Evolutionary conservation across 768 basidiomycete genomes (phyloP).

Genomic region (Russula ochroleuca): DNA sequence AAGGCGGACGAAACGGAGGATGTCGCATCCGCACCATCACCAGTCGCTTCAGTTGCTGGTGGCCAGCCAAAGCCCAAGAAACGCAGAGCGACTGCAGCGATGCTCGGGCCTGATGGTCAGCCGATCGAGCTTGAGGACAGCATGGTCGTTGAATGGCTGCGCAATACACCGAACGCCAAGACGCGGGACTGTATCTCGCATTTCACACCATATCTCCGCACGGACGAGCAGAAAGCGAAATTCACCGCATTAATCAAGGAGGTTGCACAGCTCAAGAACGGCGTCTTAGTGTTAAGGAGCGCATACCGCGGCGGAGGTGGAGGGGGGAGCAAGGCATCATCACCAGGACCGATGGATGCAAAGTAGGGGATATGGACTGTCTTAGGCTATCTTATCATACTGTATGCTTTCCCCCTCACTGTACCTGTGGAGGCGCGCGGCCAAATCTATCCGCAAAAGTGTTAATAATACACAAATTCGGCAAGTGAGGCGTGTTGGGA

Average conservation of each 20-base stretch:
- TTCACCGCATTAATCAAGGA: constrained; percentile 80
- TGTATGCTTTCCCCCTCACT: constrained; percentile 5
- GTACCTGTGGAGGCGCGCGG: background rate
- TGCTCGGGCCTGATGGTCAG: constrained; percentile 35
- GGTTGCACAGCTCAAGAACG: constrained; percentile 67
- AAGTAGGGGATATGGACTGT: background rate
- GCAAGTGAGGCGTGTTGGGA: constrained; percentile 1
- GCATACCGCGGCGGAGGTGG: constrained; percentile 24
- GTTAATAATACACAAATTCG: constrained; percentile 24
- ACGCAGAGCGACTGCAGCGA: constrained; percentile 40
- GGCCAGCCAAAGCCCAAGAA: constrained; percentile 50
- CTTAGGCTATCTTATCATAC: constrained; percentile 6
- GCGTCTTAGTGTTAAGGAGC: constrained; percentile 49
- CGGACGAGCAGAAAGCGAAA: constrained; percentile 61
- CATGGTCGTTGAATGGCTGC: constrained; percentile 74
- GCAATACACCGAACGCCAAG: constrained; percentile 60
- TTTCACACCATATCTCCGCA: constrained; percentile 71
- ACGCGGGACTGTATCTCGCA: constrained; percentile 78
- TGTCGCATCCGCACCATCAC: constrained; percentile 7
- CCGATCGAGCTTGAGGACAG: constrained; percentile 57
- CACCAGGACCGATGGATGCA: constrained; percentile 20
- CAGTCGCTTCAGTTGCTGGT: constrained; percentile 26
- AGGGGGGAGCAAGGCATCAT: constrained; percentile 19
- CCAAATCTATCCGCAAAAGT: constrained; percentile 13
- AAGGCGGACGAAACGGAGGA: constrained; percentile 45